Base-by-base conservation (phyloP, 129 eudicot genomes). In the Escallonia rubra region DNA sequence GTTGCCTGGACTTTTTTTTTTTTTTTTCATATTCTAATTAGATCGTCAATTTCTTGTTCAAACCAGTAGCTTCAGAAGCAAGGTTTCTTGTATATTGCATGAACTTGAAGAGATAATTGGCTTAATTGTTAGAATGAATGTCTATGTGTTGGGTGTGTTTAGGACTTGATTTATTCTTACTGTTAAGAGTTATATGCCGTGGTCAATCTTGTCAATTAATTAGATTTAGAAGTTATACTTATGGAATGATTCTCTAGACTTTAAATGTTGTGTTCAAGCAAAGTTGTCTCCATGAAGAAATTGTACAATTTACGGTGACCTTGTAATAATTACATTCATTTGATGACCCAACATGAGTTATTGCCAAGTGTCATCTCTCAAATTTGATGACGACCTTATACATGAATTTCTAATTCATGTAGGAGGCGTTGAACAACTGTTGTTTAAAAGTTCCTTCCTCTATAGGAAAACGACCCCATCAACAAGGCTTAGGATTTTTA, bases 1-100 rank as follows among this genome's bases (percentile, higher is more conserved):
- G 98, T 93, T 42, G 55, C 79, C 57, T 74, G 63, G 57, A 65
- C 7, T 50, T 64, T 0, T 39, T 57, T 11, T 59, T 11, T 2
- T 61, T 40, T 7, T n/a, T 15, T 8, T 11, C n/a, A 43, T 23
- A 23, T 23, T 23, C 10, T 11, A 3, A 13, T 54, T 11, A 34
- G 39, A 53, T 13, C 51, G 11, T 45, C 39, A 23, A 49, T n/a
- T 41, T 3, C 49, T 65, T 65, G 23, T 44, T 51, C 2, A 7
- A 10, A 60, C 44, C 45, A 45, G 56, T 41, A 60, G 5, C 53
- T 42, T 50, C n/a, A 6, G 53, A 14, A 44, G 56, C 5, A 34
- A 39, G 34, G 5, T 40, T 54, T 64, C 52, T 63, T 63, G 40
- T 45, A 46, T 64, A 38, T 64, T 2, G 54, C 34, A 14, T 44